Base-by-base conservation (phyloP, 139 green algal species). In the Volvox reticuliferus region DNA sequence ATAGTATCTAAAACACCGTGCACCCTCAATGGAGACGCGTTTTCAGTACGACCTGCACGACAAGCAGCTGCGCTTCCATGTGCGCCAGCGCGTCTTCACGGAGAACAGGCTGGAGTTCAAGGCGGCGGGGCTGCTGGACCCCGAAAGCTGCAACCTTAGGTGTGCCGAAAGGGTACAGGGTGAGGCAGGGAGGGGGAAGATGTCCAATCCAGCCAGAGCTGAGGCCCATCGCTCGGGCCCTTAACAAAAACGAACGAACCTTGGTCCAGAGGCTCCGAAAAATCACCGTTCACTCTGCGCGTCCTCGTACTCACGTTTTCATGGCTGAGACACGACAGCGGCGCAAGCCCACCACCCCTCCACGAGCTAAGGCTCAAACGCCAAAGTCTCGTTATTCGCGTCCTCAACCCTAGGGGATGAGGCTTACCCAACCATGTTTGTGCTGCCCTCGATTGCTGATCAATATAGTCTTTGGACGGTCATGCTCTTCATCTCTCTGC, bases 51-150 rank as follows among this genome's bases (percentile, higher is more conserved):
- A 92, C 68, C 80, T 87, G 9, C 36, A 68, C 28, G 65, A 93
- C 19, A 93, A 92, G 50, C 89, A 94, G 32, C 89, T 94, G 1
- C 50, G 35, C 12, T 93, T 94, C 63, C 86, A 87, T 26, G 86
- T 94, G 22, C 89, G 89, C 20, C 86, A 94, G 68, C 63, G 80
- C 12, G 75, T 91, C 28, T 88, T 26, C 21, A 89, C 86, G 24
- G 92, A 94, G n/a, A 82, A 86, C 1, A 91, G 92, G 86, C 79
- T 94, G 0, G 79, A 91, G 67, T 55, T 91, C 71, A 86, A 91
- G 26, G 92, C 91, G 30, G 79, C 80, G 12, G 92, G 86, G 14
- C 80, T 90, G 26, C 81, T 94, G 26, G 91, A 94, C 86, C 92
- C 92, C 0, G 28, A 35, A 1, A 80, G 71, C 21, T 85, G 62